phyloP scores from a whole-genome alignment of 106 monocot species.

The Iris macrosiphon region DNA sequence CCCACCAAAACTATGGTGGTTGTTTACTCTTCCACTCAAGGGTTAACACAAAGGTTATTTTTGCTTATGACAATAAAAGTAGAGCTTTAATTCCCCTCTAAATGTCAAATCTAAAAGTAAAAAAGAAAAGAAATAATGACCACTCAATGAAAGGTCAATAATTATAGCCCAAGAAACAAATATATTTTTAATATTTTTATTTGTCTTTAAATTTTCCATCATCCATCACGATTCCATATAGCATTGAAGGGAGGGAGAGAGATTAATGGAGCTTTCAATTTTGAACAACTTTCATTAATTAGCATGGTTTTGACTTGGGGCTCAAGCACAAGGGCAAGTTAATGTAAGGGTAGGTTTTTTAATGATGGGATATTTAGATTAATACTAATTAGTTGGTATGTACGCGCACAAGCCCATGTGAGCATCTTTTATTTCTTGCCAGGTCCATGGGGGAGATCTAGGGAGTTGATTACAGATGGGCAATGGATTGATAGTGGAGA shows the following conservation, averaged over 20 bases:
- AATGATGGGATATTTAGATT: background rate
- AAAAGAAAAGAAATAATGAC: background rate
- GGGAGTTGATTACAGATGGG: conserved; percentile 4
- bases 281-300: conserved; percentile 3
- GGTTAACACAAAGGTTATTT: conserved; percentile 2
- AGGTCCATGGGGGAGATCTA: background rate
- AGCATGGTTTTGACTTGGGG: conserved; percentile 9
- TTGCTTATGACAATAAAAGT: conserved; percentile 8
- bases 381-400: background rate
- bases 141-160: conserved; percentile 4
- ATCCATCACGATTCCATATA: conserved; percentile 10
- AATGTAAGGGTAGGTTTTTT: conserved; percentile 10
- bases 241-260: conserved; percentile 9
- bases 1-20: too few relatives aligned
- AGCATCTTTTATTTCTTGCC: background rate
- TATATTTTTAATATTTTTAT: too few relatives aligned
- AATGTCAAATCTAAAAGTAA: conserved; percentile 1
- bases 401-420: conserved; percentile 1
- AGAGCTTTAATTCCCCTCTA: conserved; percentile 3
- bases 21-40: too few relatives aligned
- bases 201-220: background rate
- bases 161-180: conserved; percentile 1
- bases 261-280: conserved; percentile 13
- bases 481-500: conserved; percentile 5
- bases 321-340: conserved; percentile 2